Conservation (phyloP, 495 filamentous ascomycete species). For the Pyrenula massariospora region DNA sequence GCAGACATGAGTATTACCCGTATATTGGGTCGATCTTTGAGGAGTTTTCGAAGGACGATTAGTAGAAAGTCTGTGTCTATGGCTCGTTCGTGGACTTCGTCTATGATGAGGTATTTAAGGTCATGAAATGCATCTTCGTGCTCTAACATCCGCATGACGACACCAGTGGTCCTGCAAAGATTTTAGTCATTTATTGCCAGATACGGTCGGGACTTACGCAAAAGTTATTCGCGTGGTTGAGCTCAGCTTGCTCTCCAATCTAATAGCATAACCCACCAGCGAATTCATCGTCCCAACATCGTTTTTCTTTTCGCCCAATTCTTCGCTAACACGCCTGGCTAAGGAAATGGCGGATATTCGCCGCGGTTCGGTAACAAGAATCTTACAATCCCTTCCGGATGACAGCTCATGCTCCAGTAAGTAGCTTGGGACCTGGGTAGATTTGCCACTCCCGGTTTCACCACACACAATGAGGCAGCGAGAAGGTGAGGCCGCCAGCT, state of each 20-base stretch:
- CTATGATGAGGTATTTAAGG: slow-evolving; percentile 83
- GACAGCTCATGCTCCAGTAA: slow-evolving; percentile 80
- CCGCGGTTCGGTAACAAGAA: slow-evolving; percentile 93
- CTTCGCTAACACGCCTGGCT: slow-evolving; percentile 82
- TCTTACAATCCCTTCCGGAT: slow-evolving; percentile 69
- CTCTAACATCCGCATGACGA: slow-evolving; percentile 95
- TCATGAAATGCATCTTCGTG: slow-evolving; percentile 71
- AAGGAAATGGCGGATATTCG: slow-evolving; percentile 93
- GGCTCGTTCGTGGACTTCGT: slow-evolving; percentile 89
- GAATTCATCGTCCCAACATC: slow-evolving; percentile 75
- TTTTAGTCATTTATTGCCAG: slow-evolving; percentile 7
- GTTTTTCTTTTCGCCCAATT: slow-evolving; percentile 71
- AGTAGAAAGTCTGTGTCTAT: slow-evolving; percentile 95
- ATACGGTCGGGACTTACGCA: slow-evolving; percentile 35
- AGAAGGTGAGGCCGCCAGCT: slow-evolving; percentile 21
- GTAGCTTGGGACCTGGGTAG: slow-evolving; percentile 89
- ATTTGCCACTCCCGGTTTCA: slow-evolving; percentile 95
- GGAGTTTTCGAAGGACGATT: slow-evolving; percentile 73
- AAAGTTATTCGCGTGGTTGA: slow-evolving; percentile 74
- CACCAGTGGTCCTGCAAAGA: slow-evolving; percentile 48
- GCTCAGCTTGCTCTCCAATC: slow-evolving; percentile 77
- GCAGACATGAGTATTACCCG: slow-evolving; percentile 93
- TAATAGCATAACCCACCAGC: slow-evolving; percentile 85
- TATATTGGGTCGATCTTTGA: slow-evolving; percentile 57
- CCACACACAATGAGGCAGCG: slow-evolving; percentile 87